phyloP scores from a whole-genome alignment of 2,329 filamentous ascomycete genomes.

The Pseudogymnoascus sp. region DNA sequence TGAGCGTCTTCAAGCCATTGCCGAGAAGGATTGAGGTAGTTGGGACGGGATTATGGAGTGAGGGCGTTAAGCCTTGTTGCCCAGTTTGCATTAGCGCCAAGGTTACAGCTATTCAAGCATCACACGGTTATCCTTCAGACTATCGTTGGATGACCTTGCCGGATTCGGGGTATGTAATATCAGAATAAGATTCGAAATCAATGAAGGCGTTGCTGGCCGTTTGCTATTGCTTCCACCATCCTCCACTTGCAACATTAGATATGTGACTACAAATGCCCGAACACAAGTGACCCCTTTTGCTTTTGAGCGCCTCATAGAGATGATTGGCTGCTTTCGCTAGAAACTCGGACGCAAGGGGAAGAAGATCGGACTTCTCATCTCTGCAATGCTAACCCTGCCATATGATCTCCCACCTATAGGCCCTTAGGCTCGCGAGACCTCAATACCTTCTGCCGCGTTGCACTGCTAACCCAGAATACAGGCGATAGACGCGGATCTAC shows the following conservation, averaged over 20 bases:
- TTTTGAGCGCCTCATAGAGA: neutral
- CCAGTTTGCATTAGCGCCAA: constrained; percentile 4
- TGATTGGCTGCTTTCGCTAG: neutral
- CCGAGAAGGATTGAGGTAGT: constrained; percentile 80
- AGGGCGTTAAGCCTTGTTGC: constrained; percentile 2
- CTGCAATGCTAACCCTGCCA: constrained; percentile 1
- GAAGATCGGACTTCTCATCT: neutral
- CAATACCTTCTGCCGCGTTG: constrained; percentile 5
- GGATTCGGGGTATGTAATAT: neutral
- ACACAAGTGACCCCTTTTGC: neutral
- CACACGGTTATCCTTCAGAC: neutral
- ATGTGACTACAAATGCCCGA: neutral
- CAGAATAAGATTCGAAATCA: constrained; percentile 9
- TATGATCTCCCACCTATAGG: neutral
- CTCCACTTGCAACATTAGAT: neutral
- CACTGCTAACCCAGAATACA: neutral
- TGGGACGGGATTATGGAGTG: neutral
- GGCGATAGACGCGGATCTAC: constrained; percentile 8
- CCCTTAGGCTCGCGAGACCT: neutral
- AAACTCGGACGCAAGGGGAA: neutral
- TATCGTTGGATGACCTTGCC: neutral
- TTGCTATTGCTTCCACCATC: neutral
- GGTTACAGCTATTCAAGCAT: constrained; percentile 4
- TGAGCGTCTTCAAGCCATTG: constrained; percentile 93
- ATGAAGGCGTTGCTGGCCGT: constrained; percentile 7